A percentile compares a stretch with the other conserved stretches of the same genome.
Conservation (phyloP, 2,329 filamentous ascomycete species). For the Colletotrichum sp. region DNA sequence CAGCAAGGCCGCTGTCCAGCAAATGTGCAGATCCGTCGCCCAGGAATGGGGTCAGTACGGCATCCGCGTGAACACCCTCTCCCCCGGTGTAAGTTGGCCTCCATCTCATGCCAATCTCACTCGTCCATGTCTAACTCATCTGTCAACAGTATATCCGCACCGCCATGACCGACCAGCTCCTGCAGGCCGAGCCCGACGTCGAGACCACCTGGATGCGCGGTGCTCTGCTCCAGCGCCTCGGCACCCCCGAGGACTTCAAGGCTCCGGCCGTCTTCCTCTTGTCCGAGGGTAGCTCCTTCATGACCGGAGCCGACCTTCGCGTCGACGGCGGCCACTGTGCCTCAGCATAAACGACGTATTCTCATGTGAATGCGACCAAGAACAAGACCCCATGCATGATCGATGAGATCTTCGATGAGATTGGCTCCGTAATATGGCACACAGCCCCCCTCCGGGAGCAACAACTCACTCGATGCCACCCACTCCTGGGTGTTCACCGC, state of each 20-base stretch:
- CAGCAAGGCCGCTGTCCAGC: constrained; percentile 65
- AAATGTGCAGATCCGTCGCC: constrained; percentile 64
- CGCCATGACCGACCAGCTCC: constrained; percentile 50
- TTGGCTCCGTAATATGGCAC: not conserved
- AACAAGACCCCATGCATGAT: not conserved
- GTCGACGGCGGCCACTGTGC: constrained; percentile 63
- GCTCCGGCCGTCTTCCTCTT: constrained; percentile 61
- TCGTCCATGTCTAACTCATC: not conserved
- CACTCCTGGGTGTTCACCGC: too few species aligned
- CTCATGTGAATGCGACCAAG: not conserved
- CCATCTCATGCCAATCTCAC: not conserved
- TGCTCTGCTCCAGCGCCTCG: constrained; percentile 57
- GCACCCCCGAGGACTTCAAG: constrained; percentile 62
- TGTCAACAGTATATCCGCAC: constrained; percentile 47
- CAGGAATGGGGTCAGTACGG: constrained; percentile 67
- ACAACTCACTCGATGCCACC: not conserved
- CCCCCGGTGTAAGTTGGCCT: constrained; percentile 54
- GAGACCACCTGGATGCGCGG: constrained; percentile 59
- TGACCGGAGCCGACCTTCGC: constrained; percentile 61
- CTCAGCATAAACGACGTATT: constrained; percentile 29
- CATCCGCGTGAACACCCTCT: constrained; percentile 71
- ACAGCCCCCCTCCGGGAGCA: not conserved
- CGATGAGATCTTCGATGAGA: not conserved
- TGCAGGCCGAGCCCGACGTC: constrained; percentile 51
- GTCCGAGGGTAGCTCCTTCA: constrained; percentile 61